phyloP scores from a whole-genome alignment of 305 asterid species.

The Solanum hybrid region DNA sequence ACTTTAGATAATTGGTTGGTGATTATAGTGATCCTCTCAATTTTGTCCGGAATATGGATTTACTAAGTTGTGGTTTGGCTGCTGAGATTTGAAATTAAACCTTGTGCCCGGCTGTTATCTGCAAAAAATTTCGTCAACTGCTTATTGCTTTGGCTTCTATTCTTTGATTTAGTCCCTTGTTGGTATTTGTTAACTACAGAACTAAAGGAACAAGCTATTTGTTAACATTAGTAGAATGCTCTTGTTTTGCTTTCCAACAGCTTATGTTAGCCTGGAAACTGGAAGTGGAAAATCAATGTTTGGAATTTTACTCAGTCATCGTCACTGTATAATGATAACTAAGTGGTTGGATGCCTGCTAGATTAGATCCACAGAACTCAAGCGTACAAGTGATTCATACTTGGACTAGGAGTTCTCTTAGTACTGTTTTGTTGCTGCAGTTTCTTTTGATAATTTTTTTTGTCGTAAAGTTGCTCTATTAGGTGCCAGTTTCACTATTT shows the following conservation, averaged over 20 bases:
- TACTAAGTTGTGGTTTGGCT: background rate
- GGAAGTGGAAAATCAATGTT: background rate
- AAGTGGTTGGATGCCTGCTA: background rate
- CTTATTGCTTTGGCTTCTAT: background rate
- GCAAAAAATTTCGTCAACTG: background rate
- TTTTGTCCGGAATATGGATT: background rate
- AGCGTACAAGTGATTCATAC: background rate
- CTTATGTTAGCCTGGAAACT: background rate
- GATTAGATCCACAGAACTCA: background rate
- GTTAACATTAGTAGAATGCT: background rate
- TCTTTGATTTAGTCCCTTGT: background rate
- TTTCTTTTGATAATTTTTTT: background rate
- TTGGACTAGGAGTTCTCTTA: background rate
- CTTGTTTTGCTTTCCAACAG: background rate
- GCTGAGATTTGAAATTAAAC: background rate
- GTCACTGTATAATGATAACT: background rate
- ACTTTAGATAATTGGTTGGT: slow-evolving; percentile 1
- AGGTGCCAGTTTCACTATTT: background rate
- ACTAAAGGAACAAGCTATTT: background rate
- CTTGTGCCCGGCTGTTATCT: background rate
- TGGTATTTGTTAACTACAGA: background rate
- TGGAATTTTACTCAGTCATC: background rate
- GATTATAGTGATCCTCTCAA: slow-evolving; percentile 5
- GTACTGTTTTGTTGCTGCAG: background rate
- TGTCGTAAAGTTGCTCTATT: background rate